Percentiles rank a stretch among this genome's conserved stretches.
phyloP scores from a whole-genome alignment of 176 grass and related monocot species.

The Triticum monococcum region DNA sequence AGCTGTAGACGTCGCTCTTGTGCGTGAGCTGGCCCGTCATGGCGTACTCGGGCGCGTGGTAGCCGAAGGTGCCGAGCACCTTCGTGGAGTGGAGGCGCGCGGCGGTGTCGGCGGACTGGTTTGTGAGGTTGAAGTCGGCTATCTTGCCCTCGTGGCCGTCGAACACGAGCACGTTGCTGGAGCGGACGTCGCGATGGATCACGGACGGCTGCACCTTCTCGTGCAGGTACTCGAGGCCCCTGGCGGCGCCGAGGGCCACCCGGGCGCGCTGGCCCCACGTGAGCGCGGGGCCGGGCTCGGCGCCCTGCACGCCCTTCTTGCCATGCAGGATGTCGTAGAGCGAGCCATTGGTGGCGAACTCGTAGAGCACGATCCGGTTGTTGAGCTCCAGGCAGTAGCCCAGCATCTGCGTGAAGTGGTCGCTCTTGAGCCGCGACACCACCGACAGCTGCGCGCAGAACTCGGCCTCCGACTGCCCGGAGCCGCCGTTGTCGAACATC shows the following conservation, averaged over 20 bases:
- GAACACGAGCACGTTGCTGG: constrained; percentile 94
- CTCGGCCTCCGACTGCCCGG: constrained; percentile 65
- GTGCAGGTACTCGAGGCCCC: constrained; percentile 82
- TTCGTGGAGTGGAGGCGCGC: constrained; percentile 91
- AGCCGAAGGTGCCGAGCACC: constrained; percentile 94
- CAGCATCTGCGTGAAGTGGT: constrained; percentile 74
- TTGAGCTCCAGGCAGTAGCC: constrained; percentile 86
- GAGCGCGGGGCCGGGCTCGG: constrained; percentile 64
- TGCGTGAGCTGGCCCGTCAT: constrained; percentile 87
- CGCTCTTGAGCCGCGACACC: constrained; percentile 65
- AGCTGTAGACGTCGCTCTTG: constrained; percentile 96
- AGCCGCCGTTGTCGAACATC: constrained; percentile 66
- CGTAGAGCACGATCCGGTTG: constrained; percentile 78
- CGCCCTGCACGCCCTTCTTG: constrained; percentile 87
- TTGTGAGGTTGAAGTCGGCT: constrained; percentile 91
- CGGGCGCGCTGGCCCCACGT: constrained; percentile 70
- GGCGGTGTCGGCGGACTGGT: constrained; percentile 85
- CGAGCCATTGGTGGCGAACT: constrained; percentile 80
- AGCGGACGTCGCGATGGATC: constrained; percentile 88
- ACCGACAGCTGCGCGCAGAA: constrained; percentile 74
- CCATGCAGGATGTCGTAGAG: constrained; percentile 89
- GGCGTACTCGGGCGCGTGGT: constrained; percentile 95
- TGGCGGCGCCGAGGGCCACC: constrained; percentile 74
- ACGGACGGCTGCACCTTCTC: constrained; percentile 73
- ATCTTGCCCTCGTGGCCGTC: constrained; percentile 72